These are phyloP conservation scores for Solanum verrucosum DNA, from an alignment of 257 asterid genomes.

Conservation along the genomic window DNA sequence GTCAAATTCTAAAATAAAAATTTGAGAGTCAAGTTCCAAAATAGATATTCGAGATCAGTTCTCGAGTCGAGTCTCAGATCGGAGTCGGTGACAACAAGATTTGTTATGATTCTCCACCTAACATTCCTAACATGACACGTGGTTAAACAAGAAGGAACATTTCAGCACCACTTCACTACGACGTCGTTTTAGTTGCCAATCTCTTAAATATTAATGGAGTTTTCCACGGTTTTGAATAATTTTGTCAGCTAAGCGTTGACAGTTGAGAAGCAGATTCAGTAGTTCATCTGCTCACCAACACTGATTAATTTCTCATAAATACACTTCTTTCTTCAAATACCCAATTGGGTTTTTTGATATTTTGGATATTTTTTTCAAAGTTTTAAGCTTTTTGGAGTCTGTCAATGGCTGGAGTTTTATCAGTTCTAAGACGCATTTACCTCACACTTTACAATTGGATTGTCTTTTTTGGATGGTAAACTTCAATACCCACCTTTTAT, in stretches of 20 bases:
- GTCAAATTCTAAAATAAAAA: not conserved
- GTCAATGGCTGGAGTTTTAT: conserved; percentile 51
- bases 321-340: not conserved
- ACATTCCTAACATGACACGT: not conserved
- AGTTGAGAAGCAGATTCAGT: not conserved
- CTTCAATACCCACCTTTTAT: not conserved
- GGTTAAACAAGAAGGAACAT: not conserved
- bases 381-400: not conserved
- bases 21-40: not conserved
- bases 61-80: not conserved
- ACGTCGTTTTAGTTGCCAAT: not conserved
- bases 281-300: not conserved
- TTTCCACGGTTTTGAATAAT: not conserved
- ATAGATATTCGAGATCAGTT: rapidly evolving
- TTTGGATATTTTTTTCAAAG: not conserved
- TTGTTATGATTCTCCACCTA: not conserved
- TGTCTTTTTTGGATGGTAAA: conserved; percentile 70
- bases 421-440: conserved; percentile 51
- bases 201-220: not conserved
- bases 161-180: not conserved
- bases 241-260: not conserved
- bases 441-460: conserved; percentile 77
- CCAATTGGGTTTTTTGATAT: not conserved
- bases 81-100: too few relatives aligned
- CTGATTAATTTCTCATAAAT: not conserved